These are phyloP conservation scores for Juglanconis oblonga DNA, from an alignment of 2,329 filamentous ascomycete genomes.

Conservation along the genomic window DNA sequence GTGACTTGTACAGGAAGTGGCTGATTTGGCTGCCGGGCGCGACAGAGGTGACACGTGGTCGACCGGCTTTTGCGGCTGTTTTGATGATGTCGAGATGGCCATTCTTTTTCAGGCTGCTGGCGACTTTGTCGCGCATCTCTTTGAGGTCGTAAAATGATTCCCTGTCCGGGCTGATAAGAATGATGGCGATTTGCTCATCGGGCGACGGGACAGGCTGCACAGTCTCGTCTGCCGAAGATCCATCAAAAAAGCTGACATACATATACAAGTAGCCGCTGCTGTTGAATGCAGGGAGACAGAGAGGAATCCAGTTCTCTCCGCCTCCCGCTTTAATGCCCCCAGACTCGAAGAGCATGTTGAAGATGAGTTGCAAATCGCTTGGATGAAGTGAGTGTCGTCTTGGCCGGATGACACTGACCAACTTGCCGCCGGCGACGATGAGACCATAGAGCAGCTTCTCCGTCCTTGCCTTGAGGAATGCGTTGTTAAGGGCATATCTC, in stretches of 20 bases:
- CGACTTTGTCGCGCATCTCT: conserved; percentile 63
- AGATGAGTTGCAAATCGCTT: conserved; percentile 91
- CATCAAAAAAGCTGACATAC: conserved; percentile 94
- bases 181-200: conserved; percentile 79
- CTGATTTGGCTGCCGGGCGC: conserved; percentile 76
- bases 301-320: conserved; percentile 95
- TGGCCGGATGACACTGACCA: conserved; percentile 92
- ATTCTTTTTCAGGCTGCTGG: conserved; percentile 70
- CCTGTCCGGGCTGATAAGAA: conserved; percentile 88
- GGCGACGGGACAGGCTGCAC: conserved; percentile 59
- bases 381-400: conserved; percentile 95
- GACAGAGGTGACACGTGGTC: conserved; percentile 70
- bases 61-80: conserved; percentile 66
- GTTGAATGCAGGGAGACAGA: conserved; percentile 96
- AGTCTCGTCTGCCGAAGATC: conserved; percentile 40
- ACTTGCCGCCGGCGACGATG: conserved; percentile 84
- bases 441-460: conserved; percentile 86
- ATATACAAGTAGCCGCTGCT: conserved; percentile 96
- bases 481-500: conserved; percentile 80
- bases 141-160: conserved; percentile 91
- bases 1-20: conserved; percentile 95
- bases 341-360: conserved; percentile 99
- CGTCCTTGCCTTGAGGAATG: conserved; percentile 74
- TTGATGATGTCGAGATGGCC: conserved; percentile 73
- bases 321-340: conserved; percentile 84